Evolutionary conservation across 202 grass and related monocot genomes (phyloP).

Genomic region (Schoenoplectus tabernaemontani): DNA sequence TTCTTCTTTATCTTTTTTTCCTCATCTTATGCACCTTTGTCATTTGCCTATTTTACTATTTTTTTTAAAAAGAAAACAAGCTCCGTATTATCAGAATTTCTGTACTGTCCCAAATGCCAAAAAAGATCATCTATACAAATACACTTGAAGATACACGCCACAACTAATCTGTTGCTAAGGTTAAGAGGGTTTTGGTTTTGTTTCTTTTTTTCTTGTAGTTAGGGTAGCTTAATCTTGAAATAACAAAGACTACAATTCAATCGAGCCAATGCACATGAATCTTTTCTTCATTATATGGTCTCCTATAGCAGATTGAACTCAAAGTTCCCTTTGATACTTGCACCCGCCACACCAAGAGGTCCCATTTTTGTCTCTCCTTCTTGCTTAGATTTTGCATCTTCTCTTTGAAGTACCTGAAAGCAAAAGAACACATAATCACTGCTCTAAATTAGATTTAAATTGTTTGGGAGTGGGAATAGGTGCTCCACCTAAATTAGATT

Average conservation of each 20-base stretch:
- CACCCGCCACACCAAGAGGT: constrained; percentile 45
- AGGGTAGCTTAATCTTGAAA: not conserved
- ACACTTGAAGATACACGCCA: not conserved
- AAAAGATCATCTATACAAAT: not conserved
- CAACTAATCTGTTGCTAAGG: not conserved
- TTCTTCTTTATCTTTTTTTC: not conserved
- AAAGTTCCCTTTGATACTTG: constrained; percentile 36
- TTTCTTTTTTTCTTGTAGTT: not conserved
- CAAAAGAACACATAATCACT: not conserved
- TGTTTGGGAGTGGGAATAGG: not conserved
- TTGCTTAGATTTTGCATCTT: constrained; percentile 51
- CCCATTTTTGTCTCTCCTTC: constrained; percentile 61
- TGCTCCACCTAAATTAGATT: too few relatives aligned
- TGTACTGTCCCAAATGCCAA: not conserved
- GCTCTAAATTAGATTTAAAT: not conserved
- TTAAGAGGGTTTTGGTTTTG: not conserved
- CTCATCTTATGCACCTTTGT: too few relatives aligned
- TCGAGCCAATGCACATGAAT: not conserved
- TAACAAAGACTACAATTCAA: not conserved
- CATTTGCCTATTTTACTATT: not conserved
- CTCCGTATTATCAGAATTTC: too few relatives aligned
- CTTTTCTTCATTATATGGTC: not conserved
- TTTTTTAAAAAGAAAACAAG: not conserved
- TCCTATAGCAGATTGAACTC: constrained; percentile 26
- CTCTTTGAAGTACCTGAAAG: constrained; percentile 59